A percentile compares a stretch with the other conserved stretches of the same genome.
phyloP scores from a whole-genome alignment of 2,329 filamentous ascomycete genomes.

The Aureobasidium leucospermi region DNA sequence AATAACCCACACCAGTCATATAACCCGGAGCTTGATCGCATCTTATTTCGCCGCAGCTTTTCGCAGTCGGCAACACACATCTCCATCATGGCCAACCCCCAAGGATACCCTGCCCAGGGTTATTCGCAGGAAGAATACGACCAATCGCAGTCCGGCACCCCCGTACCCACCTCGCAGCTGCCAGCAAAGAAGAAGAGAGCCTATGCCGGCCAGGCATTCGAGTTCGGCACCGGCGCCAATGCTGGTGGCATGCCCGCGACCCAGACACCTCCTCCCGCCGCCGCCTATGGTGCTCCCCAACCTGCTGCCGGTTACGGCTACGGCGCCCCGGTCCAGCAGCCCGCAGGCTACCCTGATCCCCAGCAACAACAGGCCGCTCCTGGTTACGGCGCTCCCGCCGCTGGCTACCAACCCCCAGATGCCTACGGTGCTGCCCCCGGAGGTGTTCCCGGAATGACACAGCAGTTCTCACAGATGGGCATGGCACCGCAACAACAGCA shows the following conservation, averaged over 20 bases:
- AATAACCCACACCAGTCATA: background rate
- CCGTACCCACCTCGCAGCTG: conserved; percentile 19
- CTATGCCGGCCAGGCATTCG: conserved; percentile 91
- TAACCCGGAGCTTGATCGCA: background rate
- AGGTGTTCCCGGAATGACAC: conserved; percentile 58
- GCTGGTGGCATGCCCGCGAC: conserved; percentile 35
- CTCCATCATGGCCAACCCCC: conserved; percentile 15
- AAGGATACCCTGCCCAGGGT: conserved; percentile 17
- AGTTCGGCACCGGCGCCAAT: conserved; percentile 84
- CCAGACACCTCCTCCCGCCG: conserved; percentile 38
- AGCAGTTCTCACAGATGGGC: conserved; percentile 75
- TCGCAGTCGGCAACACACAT: background rate
- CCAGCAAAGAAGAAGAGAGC: conserved; percentile 76
- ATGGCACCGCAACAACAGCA: conserved; percentile 43
- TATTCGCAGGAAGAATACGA: conserved; percentile 18
- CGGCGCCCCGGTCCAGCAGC: conserved; percentile 26
- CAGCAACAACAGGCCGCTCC: conserved; percentile 21
- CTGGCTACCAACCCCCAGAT: conserved; percentile 58
- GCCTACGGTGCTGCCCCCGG: conserved; percentile 38
- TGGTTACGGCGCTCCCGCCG: conserved; percentile 45
- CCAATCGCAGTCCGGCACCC: conserved; percentile 16
- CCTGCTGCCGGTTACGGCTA: conserved; percentile 18
- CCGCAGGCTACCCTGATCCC: conserved; percentile 23
- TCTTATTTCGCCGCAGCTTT: conserved; percentile 1
- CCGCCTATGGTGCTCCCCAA: conserved; percentile 41